A percentile compares a stretch with the other conserved stretches of the same genome.
These are phyloP conservation scores for Ramaria rubella DNA, from an alignment of 768 basidiomycete genomes.

Conservation along the genomic window DNA sequence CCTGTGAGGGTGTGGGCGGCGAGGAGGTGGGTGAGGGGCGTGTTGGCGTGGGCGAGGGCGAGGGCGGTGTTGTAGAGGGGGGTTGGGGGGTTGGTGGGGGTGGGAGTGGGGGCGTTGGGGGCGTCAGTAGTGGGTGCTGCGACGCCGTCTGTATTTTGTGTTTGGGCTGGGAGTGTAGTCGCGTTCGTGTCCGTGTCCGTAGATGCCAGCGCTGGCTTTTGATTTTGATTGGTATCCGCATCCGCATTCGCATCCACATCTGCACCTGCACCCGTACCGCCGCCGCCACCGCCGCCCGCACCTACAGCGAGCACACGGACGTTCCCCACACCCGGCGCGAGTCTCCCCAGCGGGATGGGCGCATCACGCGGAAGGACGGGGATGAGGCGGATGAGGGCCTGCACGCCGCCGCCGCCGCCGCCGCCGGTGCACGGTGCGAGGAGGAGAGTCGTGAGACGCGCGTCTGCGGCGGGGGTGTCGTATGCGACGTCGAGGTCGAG, in stretches of 20 bases:
- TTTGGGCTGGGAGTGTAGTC: no score
- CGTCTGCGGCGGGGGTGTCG: conserved; percentile 51
- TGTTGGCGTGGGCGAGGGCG: conserved; percentile 38
- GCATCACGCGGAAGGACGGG: conserved; percentile 53
- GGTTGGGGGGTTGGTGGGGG: no score
- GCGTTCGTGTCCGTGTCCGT: conserved; percentile 11
- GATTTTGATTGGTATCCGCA: no score
- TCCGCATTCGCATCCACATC: not conserved
- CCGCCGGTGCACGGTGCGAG: conserved; percentile 48
- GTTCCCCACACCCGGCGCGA: conserved; percentile 74
- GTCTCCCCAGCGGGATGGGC: conserved; percentile 57
- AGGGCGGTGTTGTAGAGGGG: conserved; percentile 78
- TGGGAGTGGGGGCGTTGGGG: conserved; percentile 25
- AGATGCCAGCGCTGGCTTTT: conserved; percentile 2
- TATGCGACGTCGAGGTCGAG: conserved; percentile 53
- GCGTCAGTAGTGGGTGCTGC: no score
- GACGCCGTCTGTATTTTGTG: not conserved
- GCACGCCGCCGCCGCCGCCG: conserved; percentile 59
- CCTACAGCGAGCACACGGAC: conserved; percentile 35
- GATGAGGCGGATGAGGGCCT: conserved; percentile 67
- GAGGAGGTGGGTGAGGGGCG: conserved; percentile 49
- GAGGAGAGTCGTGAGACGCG: conserved; percentile 59
- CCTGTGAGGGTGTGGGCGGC: conserved; percentile 46
- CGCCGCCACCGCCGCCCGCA: not conserved
- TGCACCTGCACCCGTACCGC: no score